phyloP scores from a whole-genome alignment of 306 rosid genomes.

The Quercus cerris region DNA sequence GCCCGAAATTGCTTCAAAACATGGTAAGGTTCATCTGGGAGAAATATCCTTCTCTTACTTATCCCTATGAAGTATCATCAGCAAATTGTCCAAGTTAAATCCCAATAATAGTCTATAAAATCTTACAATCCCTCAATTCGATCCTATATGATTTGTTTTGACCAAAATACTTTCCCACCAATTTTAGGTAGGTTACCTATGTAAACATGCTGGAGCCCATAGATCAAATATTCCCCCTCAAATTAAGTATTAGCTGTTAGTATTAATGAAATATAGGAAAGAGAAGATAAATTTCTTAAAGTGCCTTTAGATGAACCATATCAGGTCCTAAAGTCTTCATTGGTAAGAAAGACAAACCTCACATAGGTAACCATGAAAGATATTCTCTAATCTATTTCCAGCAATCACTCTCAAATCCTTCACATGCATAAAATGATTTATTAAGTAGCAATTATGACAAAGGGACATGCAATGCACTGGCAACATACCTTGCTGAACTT shows the following conservation, averaged over 20 bases:
- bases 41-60: too few species aligned
- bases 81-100: too few species aligned
- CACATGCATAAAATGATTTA: background rate
- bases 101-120: too few species aligned
- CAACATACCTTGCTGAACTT: background rate
- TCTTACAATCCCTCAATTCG: too few species aligned
- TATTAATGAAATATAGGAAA: background rate
- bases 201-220: background rate
- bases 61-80: too few species aligned
- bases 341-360: background rate
- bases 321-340: background rate
- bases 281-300: too few species aligned
- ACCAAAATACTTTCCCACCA: too few species aligned
- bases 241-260: background rate
- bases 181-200: too few species aligned
- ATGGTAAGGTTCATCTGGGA: too few species aligned
- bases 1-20: too few species aligned
- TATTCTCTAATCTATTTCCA: background rate
- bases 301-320: background rate
- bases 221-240: background rate
- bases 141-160: too few species aligned
- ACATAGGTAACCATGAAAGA: background rate
- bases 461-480: background rate
- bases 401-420: background rate
- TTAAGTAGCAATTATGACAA: background rate